A percentile compares a stretch with the other conserved stretches of the same genome.
These are phyloP conservation scores for Fusarium sp. DNA, from an alignment of 2,329 filamentous ascomycete species.

Conservation along the genomic window DNA sequence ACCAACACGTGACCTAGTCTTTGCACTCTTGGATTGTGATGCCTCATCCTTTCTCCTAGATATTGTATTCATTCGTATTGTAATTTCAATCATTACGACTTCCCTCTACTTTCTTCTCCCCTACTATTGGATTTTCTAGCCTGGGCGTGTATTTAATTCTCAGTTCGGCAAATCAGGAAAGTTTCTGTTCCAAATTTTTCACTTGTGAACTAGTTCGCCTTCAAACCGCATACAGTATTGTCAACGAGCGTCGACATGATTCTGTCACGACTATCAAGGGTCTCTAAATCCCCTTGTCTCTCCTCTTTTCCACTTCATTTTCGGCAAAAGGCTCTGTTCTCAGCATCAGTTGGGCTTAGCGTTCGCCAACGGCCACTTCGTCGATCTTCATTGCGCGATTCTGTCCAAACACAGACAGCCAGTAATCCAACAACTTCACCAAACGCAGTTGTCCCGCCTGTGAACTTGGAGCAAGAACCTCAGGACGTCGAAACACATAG, in stretches of 20 bases:
- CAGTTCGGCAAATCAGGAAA: background rate
- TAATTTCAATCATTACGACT: background rate
- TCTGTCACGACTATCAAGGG: background rate
- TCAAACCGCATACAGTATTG: background rate
- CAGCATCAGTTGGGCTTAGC: background rate
- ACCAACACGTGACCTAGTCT: conserved; percentile 24
- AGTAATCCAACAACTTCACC: background rate
- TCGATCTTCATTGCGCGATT: conserved; percentile 7
- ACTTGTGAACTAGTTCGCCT: background rate
- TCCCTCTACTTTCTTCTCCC: too few species aligned
- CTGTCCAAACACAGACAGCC: background rate
- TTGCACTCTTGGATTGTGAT: conserved; percentile 1
- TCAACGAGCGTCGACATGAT: conserved; percentile 13
- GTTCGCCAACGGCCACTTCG: conserved; percentile 27
- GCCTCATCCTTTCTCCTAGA: background rate
- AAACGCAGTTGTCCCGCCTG: background rate
- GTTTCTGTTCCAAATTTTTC: conserved; percentile 2
- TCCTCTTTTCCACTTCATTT: background rate
- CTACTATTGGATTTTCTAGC: background rate
- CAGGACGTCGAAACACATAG: background rate
- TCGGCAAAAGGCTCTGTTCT: conserved; percentile 9
- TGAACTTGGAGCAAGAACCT: background rate
- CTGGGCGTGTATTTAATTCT: background rate
- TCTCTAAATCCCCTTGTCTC: background rate
- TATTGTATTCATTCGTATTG: background rate